These are phyloP conservation scores for Venturia nashicola DNA, from an alignment of 2,329 filamentous ascomycete genomes.

Conservation along the genomic window DNA sequence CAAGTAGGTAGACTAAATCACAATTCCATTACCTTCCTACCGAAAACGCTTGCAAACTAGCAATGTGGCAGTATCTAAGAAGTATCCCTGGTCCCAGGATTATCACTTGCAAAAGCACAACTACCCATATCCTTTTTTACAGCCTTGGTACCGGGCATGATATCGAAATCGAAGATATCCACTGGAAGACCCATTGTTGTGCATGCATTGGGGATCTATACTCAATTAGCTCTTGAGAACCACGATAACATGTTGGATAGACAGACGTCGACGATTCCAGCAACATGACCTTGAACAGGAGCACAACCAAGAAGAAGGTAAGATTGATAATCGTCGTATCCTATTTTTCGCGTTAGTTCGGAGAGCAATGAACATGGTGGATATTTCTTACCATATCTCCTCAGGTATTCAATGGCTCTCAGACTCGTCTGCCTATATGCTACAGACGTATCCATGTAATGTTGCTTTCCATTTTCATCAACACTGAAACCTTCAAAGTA, in stretches of 20 bases:
- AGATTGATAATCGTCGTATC: slow-evolving; percentile 61
- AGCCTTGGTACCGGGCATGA: slow-evolving; percentile 52
- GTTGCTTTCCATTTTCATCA: slow-evolving; percentile 77
- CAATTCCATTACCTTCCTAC: too few species aligned
- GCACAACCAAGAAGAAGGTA: slow-evolving; percentile 79
- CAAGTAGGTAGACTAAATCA: too few species aligned
- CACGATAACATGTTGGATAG: not conserved
- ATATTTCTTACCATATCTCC: slow-evolving; percentile 47
- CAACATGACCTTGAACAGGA: slow-evolving; percentile 77
- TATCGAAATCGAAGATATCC: slow-evolving; percentile 93
- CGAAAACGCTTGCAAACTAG: not conserved
- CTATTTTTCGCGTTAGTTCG: slow-evolving; percentile 15
- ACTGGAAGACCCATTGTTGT: slow-evolving; percentile 80
- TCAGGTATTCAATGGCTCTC: slow-evolving; percentile 67
- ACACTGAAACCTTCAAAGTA: slow-evolving; percentile 88
- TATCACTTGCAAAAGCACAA: slow-evolving; percentile 40
- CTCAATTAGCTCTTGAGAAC: slow-evolving; percentile 3
- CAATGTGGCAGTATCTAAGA: not conserved
- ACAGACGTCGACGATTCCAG: slow-evolving; percentile 64
- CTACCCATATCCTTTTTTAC: slow-evolving; percentile 55
- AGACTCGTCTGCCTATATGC: slow-evolving; percentile 76
- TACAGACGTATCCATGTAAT: slow-evolving; percentile 76
- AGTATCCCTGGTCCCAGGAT: not conserved
- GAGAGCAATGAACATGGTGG: not conserved
- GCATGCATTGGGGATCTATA: slow-evolving; percentile 71